A percentile compares a stretch with the other conserved stretches of the same genome.
Evolutionary conservation across 2,329 filamentous ascomycete genomes (phyloP).

Genomic region (Drechslerella coelobrocha): DNA sequence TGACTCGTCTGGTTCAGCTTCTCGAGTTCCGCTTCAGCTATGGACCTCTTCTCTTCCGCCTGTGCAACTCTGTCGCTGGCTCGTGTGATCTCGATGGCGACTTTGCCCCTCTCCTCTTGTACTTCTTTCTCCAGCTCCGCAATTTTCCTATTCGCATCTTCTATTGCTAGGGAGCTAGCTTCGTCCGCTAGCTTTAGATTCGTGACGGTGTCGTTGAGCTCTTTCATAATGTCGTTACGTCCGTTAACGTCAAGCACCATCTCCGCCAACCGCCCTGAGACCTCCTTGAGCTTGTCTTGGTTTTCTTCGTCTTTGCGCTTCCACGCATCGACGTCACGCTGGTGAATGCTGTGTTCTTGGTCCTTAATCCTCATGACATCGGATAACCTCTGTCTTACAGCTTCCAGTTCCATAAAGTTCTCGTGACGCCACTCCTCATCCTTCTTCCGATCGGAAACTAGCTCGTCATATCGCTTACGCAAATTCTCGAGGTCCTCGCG

Average conservation of each 20-base stretch:
- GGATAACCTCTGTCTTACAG: slow-evolving; percentile 21
- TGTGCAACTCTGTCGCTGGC: slow-evolving; percentile 13
- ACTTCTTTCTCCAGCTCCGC: slow-evolving; percentile 28
- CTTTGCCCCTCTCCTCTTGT: slow-evolving; percentile 25
- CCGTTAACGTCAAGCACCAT: slow-evolving; percentile 40
- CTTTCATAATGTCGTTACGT: slow-evolving; percentile 42
- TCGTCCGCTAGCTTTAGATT: slow-evolving; percentile 34
- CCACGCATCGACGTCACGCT: slow-evolving; percentile 42
- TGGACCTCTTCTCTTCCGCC: slow-evolving; percentile 13
- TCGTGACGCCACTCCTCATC: slow-evolving; percentile 36
- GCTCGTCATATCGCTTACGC: slow-evolving; percentile 37
- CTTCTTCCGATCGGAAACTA: slow-evolving; percentile 35
- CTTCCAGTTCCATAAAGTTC: slow-evolving; percentile 42
- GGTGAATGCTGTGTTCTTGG: slow-evolving; percentile 34
- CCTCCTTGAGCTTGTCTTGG: slow-evolving; percentile 35
- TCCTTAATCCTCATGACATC: slow-evolving; percentile 47
- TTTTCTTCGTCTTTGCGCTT: slow-evolving; percentile 42
- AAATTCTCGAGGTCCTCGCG: slow-evolving; percentile 34
- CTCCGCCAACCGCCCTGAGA: slow-evolving; percentile 39
- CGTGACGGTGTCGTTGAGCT: slow-evolving; percentile 38
- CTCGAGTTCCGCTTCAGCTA: slow-evolving; percentile 20
- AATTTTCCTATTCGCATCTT: slow-evolving; percentile 35
- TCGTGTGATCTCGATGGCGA: slow-evolving; percentile 15
- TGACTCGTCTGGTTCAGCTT: slow-evolving; percentile 8
- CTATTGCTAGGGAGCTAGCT: slow-evolving; percentile 22